phyloP scores from a whole-genome alignment of 2,329 filamentous ascomycete genomes.

The Seiridium cupressi region DNA sequence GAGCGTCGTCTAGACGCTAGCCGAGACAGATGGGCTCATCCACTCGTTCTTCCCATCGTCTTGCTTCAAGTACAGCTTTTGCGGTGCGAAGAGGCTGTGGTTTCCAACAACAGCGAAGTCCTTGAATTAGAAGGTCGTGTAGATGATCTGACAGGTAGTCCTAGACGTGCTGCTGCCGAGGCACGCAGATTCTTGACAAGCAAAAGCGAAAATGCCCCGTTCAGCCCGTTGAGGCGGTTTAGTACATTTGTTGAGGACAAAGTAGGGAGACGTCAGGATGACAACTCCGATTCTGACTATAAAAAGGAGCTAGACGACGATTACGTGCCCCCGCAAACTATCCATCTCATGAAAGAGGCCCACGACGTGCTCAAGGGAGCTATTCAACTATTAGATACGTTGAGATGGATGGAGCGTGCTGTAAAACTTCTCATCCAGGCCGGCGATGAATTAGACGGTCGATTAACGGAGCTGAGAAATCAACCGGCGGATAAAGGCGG shows the following conservation, averaged over 20 bases:
- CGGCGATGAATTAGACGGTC: slow-evolving; percentile 39
- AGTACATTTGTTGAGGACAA: slow-evolving; percentile 23
- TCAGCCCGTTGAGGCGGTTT: slow-evolving; percentile 22
- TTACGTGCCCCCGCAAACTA: slow-evolving; percentile 41
- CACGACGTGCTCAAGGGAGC: slow-evolving; percentile 44
- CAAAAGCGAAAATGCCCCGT: slow-evolving; percentile 13
- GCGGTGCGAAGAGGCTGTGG: slow-evolving; percentile 42
- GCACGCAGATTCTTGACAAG: slow-evolving; percentile 17
- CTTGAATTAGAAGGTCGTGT: slow-evolving; percentile 39
- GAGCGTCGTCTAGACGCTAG: slow-evolving; percentile 43
- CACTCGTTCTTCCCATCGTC: slow-evolving; percentile 42
- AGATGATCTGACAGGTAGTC: slow-evolving; percentile 37
- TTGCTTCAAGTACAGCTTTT: slow-evolving; percentile 45
- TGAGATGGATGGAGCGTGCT: slow-evolving; percentile 46
- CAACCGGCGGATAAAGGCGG: slow-evolving; percentile 11
- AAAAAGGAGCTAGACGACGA: slow-evolving; percentile 16
- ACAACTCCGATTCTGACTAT: background rate
- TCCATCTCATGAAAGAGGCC: slow-evolving; percentile 45
- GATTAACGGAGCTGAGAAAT: slow-evolving; percentile 19
- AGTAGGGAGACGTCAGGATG: slow-evolving; percentile 11
- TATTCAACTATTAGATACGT: slow-evolving; percentile 43
- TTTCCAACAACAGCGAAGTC: slow-evolving; percentile 41
- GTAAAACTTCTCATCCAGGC: slow-evolving; percentile 41
- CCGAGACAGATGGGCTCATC: slow-evolving; percentile 42
- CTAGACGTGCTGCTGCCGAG: slow-evolving; percentile 21